These are phyloP conservation scores for Paecilomyces variotii DNA, from an alignment of 2,329 filamentous ascomycete species.

Conservation along the genomic window DNA sequence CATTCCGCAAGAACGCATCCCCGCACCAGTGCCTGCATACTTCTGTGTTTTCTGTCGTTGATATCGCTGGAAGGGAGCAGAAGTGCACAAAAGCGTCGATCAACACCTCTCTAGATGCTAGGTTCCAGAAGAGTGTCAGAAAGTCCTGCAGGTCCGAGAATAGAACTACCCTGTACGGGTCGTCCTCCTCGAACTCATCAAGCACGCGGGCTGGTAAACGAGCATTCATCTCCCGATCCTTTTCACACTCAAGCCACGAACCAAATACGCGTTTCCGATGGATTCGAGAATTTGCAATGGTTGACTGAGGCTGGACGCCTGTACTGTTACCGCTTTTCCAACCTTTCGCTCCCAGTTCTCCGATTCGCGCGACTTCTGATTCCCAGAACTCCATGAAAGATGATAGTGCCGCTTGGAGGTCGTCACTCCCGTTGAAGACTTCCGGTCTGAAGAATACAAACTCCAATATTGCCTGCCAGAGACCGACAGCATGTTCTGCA, in stretches of 20 bases:
- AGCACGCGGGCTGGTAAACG: conserved; percentile 62
- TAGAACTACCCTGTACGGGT: conserved; percentile 75
- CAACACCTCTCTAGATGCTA: conserved; percentile 39
- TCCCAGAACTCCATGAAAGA: conserved; percentile 76
- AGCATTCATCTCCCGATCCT: conserved; percentile 39
- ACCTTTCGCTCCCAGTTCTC: conserved; percentile 62
- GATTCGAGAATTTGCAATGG: conserved; percentile 14
- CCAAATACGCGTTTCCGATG: conserved; percentile 25
- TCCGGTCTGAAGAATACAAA: conserved; percentile 55
- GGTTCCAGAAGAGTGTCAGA: conserved; percentile 35
- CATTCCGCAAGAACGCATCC: conserved; percentile 49
- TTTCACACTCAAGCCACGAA: conserved; percentile 48
- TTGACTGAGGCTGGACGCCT: conserved; percentile 27
- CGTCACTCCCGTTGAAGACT: conserved; percentile 12
- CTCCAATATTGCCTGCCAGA: conserved; percentile 80
- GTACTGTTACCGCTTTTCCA: conserved; percentile 45
- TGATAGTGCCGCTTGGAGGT: conserved; percentile 11
- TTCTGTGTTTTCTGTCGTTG: conserved; percentile 13
- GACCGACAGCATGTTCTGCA: conserved; percentile 63
- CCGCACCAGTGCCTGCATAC: conserved; percentile 32
- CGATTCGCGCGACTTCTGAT: conserved; percentile 68
- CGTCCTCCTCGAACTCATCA: conserved; percentile 68
- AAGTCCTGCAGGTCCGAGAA: conserved; percentile 65
- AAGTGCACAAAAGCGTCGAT: conserved; percentile 66
- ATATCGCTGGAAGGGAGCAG: conserved; percentile 52